Evolutionary conservation across 257 asterid genomes (phyloP), one percentile per base, ranked within the genome.

Genomic region (Solanum corneliomulleri): DNA sequence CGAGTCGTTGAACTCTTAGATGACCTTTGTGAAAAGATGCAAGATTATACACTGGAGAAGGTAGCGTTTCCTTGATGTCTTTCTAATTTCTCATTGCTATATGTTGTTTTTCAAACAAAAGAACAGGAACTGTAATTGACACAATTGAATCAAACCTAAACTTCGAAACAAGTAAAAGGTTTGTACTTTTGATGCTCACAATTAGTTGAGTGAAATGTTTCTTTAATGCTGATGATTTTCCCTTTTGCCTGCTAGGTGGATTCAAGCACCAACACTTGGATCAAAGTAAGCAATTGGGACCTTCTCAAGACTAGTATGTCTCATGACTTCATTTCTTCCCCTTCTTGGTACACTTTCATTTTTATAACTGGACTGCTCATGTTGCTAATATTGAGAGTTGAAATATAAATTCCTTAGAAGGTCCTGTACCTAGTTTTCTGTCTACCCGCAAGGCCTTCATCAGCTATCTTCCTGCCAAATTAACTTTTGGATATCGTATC

Each of bases 21-120:
- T 89, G 98, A 95, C 69, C 98, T 97, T 64, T 96, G 99, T 66
- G 99, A 97, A 69, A 97, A 93, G 91, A 95, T 97, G 99, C 98
- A 97, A 92, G 99, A 95, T 85, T 97, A 97, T 89, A 95, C 98
- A 82, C 96, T 95, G 87, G 97, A 97, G 92, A 93, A 95, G 99
- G 99, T 94, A 90, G 82, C 37, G 82, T 82, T 66, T 45, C 44
- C 39, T 83, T n/a, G 35, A 60, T 58, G 20, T 64, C 86, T 77
- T 85, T 44, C 88, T 80, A 66, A 44, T 85, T 90, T 89, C 58
- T 66, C 74, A 29, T 56, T 12, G 58, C 20, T 6, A 9, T 77
- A 27, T 78, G n/a, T 76, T 76, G 42, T 42, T 42, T 76, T n/a
- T 12, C 0, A 72, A 72, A 52, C 47, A 37, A 18, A 21, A 76